These are phyloP conservation scores for Eucalyptus erythrocorys DNA, from an alignment of 345 rosid genomes.

Conservation along the genomic window DNA sequence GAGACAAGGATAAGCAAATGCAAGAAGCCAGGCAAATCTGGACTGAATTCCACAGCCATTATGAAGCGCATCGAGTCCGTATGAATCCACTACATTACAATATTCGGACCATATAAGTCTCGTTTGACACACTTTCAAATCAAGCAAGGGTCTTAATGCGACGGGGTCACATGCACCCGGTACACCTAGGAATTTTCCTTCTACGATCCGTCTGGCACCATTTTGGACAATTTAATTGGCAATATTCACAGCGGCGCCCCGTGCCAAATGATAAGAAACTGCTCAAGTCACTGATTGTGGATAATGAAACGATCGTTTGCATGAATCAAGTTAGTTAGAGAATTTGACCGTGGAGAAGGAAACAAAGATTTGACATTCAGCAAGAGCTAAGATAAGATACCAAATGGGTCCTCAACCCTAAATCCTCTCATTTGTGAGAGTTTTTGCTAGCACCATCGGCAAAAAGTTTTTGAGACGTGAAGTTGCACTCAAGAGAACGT, in stretches of 20 bases:
- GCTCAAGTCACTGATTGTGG: not conserved
- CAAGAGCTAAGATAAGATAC: not conserved
- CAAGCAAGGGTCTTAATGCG: not conserved
- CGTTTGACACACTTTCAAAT: not conserved
- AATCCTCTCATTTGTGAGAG: not conserved
- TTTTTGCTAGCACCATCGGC: not conserved
- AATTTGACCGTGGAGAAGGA: not conserved
- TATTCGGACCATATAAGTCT: not conserved
- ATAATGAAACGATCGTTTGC: not conserved
- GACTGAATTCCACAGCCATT: not conserved
- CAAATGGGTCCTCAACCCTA: not conserved
- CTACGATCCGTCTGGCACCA: not conserved
- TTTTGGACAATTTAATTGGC: not conserved
- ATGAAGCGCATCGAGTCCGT: not conserved
- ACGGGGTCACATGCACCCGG: not conserved
- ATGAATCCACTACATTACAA: not conserved
- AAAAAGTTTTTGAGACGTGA: not conserved
- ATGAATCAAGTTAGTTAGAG: not conserved
- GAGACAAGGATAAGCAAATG: not conserved
- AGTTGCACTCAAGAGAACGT: not conserved
- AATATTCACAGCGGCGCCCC: not conserved
- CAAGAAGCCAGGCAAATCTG: not conserved
- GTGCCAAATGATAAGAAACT: not conserved
- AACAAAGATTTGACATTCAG: not conserved
- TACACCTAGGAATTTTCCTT: not conserved